phyloP scores from a whole-genome alignment of 352 stramenopile genomes.

The Phytophthora megakarya region DNA sequence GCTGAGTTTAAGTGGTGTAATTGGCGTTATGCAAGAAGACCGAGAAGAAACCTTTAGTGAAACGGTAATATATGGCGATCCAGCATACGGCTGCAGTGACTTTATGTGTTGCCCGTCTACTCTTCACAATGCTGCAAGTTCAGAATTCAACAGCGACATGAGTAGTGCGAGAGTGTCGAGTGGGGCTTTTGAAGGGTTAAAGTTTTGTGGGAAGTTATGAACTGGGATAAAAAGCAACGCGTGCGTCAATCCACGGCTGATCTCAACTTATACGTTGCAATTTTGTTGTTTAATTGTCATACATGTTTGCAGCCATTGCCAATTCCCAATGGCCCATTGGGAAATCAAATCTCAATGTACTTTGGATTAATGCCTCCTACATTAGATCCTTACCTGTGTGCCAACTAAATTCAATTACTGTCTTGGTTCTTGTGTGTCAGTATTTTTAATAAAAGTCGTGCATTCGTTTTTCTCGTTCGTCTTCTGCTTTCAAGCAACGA shows the following conservation, averaged over 20 bases:
- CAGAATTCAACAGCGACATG: no score
- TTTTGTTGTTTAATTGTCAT: background rate
- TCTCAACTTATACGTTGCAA: background rate
- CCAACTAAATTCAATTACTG: background rate
- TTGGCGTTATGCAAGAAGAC: background rate
- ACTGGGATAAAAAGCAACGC: background rate
- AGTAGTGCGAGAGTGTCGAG: no score
- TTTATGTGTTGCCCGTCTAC: no score
- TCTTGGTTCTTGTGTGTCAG: no score
- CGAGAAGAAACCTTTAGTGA: background rate
- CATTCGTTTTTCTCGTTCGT: background rate
- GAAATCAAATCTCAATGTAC: conserved; percentile 1
- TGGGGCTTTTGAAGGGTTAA: background rate
- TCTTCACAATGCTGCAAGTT: no score
- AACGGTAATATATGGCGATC: background rate
- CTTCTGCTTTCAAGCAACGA: background rate
- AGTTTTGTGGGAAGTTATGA: background rate
- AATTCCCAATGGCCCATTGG: no score
- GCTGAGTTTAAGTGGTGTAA: background rate
- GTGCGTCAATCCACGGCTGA: background rate
- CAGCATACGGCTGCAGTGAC: no score
- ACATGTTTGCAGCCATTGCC: background rate
- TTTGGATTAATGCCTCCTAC: background rate
- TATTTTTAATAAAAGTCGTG: background rate
- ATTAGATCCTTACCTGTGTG: background rate